Percentiles rank a stretch among this genome's conserved stretches.
phyloP scores from a whole-genome alignment of 129 eudicot genomes.

The Chrysanthemum lavandulifolium region DNA sequence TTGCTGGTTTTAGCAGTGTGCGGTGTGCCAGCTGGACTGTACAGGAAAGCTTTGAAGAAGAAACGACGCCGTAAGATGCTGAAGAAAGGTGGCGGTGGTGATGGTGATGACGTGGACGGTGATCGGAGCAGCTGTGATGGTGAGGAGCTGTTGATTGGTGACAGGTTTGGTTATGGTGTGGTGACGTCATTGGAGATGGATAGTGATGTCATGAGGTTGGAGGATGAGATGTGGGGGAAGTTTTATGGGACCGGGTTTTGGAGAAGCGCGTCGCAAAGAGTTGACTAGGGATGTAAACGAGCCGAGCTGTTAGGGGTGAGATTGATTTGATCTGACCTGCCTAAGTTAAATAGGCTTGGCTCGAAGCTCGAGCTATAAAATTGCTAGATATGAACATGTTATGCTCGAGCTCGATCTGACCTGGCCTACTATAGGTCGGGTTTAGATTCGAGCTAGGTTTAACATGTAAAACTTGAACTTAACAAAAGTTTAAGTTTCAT shows the following conservation, averaged over 20 bases:
- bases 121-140: slow-evolving; percentile 14
- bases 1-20: slow-evolving; percentile 50
- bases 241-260: slow-evolving; percentile 77
- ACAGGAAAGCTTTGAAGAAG: slow-evolving; percentile 52
- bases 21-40: slow-evolving; percentile 75
- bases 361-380: no score
- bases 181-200: slow-evolving; percentile 27
- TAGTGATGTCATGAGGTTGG: slow-evolving; percentile 54
- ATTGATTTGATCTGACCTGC: no score
- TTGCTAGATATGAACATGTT: no score
- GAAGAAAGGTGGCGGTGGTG: slow-evolving; percentile 28
- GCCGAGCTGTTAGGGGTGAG: no score
- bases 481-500: no score
- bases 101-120: slow-evolving; percentile 9
- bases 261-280: slow-evolving; percentile 61
- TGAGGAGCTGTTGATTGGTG: not conserved
- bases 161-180: not conserved
- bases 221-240: slow-evolving; percentile 73
- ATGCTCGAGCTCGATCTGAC: no score
- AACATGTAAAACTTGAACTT: no score
- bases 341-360: no score
- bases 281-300: slow-evolving; percentile 16
- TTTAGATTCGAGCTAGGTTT: no score
- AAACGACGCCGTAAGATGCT: slow-evolving; percentile 45
- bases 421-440: no score